These are phyloP conservation scores for Carex littledalei DNA, from an alignment of 176 grass and related monocot species.

Conservation along the genomic window DNA sequence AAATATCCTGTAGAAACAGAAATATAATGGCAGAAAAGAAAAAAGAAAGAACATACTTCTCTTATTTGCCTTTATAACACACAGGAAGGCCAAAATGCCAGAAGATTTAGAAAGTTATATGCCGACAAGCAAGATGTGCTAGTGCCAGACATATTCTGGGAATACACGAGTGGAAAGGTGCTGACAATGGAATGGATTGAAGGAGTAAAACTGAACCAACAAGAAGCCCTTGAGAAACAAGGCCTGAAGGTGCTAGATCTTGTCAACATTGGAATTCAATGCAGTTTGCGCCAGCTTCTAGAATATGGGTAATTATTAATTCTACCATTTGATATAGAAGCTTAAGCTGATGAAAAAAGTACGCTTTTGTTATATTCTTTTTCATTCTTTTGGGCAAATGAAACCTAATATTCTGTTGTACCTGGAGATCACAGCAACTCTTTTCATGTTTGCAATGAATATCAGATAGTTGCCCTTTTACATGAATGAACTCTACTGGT, in stretches of 20 bases:
- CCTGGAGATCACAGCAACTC: not conserved
- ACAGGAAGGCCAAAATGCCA: conserved; percentile 94
- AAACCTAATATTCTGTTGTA: not conserved
- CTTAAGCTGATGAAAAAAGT: not conserved
- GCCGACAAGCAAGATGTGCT: conserved; percentile 90
- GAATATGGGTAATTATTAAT: conserved; percentile 47
- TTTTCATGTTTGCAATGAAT: not conserved
- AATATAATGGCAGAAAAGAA: not conserved
- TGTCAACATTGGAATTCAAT: conserved; percentile 92
- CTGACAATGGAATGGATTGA: conserved; percentile 96
- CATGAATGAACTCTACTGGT: not conserved
- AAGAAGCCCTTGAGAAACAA: conserved; percentile 77
- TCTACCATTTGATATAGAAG: not conserved
- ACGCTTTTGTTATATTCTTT: not conserved
- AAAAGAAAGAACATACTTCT: not conserved
- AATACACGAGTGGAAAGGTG: conserved; percentile 88
- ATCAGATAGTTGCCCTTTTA: not conserved
- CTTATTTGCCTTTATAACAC: conserved; percentile 13
- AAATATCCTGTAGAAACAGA: not conserved
- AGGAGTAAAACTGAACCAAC: conserved; percentile 87
- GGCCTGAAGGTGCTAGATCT: conserved; percentile 81
- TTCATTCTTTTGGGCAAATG: not conserved
- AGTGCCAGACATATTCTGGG: conserved; percentile 97
- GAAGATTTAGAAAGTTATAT: conserved; percentile 89
- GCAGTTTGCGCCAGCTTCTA: conserved; percentile 92